Percentiles rank a stretch among this genome's conserved stretches.
Evolutionary conservation across 306 rosid genomes (phyloP).

Genomic region (Macrotyloma uniflorum): DNA sequence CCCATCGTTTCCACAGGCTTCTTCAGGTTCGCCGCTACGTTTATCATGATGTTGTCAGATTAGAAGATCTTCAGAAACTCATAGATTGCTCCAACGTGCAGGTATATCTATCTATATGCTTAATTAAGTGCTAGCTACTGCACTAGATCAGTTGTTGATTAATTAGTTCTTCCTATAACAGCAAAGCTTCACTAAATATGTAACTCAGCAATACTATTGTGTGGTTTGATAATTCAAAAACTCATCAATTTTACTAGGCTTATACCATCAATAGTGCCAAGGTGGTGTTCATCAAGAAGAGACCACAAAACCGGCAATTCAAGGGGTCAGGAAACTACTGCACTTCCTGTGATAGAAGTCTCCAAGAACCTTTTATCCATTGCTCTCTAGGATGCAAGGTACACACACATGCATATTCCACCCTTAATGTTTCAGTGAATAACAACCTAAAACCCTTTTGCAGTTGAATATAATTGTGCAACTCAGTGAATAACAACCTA

Average conservation of each 20-base stretch:
- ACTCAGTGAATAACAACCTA: background rate
- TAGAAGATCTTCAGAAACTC: slow-evolving; percentile 29
- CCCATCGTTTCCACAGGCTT: slow-evolving; percentile 28
- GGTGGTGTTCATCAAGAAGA: slow-evolving; percentile 35
- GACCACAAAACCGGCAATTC: slow-evolving; percentile 28
- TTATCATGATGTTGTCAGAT: slow-evolving; percentile 31
- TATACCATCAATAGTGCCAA: slow-evolving; percentile 26
- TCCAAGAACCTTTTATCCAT: slow-evolving; percentile 30
- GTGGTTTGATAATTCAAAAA: background rate
- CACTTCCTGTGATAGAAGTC: slow-evolving; percentile 32
- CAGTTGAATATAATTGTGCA: background rate
- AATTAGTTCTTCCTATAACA: background rate
- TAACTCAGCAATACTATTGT: background rate
- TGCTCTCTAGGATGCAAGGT: slow-evolving; percentile 35
- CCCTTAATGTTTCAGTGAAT: background rate
- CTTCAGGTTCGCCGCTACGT: slow-evolving; percentile 30
- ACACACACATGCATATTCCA: background rate
- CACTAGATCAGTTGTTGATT: background rate
- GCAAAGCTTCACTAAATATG: background rate
- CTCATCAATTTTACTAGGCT: background rate
- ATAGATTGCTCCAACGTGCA: slow-evolving; percentile 27
- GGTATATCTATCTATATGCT: too few species aligned
- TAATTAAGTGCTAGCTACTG: too few species aligned
- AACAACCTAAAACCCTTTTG: background rate
- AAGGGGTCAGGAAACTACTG: slow-evolving; percentile 25